Conservation (phyloP, 2,329 filamentous ascomycete genomes). For the Aplosporella prunicola region DNA sequence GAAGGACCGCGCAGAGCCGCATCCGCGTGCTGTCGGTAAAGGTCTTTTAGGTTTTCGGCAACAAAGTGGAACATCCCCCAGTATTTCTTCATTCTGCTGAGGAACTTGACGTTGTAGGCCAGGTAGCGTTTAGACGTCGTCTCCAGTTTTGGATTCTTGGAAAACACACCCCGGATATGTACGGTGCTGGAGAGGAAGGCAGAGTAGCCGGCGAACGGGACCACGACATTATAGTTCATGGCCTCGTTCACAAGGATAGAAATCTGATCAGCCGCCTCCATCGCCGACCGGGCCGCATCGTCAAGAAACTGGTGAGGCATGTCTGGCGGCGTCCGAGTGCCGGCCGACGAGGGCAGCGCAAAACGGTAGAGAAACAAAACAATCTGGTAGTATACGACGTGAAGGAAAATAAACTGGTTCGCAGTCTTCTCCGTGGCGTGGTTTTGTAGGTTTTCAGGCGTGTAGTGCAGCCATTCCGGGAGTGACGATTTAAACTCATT, state of each 20-base stretch:
- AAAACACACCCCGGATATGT: slow-evolving; percentile 89
- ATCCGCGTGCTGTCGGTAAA: slow-evolving; percentile 78
- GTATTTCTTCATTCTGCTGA: slow-evolving; percentile 91
- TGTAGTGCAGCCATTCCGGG: slow-evolving; percentile 65
- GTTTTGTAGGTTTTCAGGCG: slow-evolving; percentile 68
- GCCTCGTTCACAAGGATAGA: slow-evolving; percentile 75
- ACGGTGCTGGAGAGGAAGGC: slow-evolving; percentile 89
- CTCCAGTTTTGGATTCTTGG: slow-evolving; percentile 68
- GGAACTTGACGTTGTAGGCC: slow-evolving; percentile 77
- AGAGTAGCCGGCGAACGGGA: slow-evolving; percentile 90
- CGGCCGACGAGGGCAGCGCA: slow-evolving; percentile 60
- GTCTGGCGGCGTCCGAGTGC: slow-evolving; percentile 54
- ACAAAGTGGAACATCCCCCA: slow-evolving; percentile 99
- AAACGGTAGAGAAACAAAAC: slow-evolving; percentile 85
- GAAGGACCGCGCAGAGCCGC: slow-evolving; percentile 59
- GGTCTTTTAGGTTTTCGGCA: slow-evolving; percentile 81
- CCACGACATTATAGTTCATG: slow-evolving; percentile 70
- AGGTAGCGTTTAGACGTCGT: slow-evolving; percentile 73
- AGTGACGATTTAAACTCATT: slow-evolving; percentile 61
- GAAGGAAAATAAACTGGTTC: slow-evolving; percentile 87
- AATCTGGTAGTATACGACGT: slow-evolving; percentile 83
- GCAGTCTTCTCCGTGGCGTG: slow-evolving; percentile 78
- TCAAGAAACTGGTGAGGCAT: slow-evolving; percentile 70
- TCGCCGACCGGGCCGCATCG: slow-evolving; percentile 63
- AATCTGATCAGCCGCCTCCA: slow-evolving; percentile 77